These are phyloP conservation scores for Xerocomus tenax DNA, from an alignment of 1,284 basidiomycete genomes.

Conservation along the genomic window DNA sequence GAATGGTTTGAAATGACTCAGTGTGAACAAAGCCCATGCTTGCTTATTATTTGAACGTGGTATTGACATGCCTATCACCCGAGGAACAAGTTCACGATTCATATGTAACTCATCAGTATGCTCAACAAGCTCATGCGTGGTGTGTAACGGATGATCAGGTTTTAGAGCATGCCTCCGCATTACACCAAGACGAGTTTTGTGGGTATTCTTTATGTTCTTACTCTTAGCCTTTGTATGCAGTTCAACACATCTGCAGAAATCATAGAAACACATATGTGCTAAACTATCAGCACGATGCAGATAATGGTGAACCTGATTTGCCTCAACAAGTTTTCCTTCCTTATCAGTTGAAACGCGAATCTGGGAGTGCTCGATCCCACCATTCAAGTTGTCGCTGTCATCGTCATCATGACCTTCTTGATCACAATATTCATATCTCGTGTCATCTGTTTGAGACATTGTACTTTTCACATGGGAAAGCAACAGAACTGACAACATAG, in stretches of 20 bases:
- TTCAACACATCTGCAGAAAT: constrained; percentile 5
- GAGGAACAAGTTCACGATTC: constrained; percentile 12
- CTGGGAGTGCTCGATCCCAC: too few species aligned
- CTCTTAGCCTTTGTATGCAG: neutral
- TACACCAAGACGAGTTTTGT: constrained; percentile 8
- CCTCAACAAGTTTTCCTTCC: constrained; percentile 1
- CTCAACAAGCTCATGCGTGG: constrained; percentile 17
- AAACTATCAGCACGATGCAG: neutral
- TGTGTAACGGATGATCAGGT: neutral
- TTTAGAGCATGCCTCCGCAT: constrained; percentile 1
- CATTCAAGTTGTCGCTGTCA: too few species aligned
- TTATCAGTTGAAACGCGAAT: neutral
- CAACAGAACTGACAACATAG: constrained; percentile 2
- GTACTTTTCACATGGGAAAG: too few species aligned
- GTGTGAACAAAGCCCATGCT: constrained; percentile 16
- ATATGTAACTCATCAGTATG: constrained; percentile 8
- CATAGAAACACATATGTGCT: constrained; percentile 5
- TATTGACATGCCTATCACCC: constrained; percentile 22
- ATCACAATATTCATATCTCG: too few species aligned
- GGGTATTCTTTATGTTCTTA: neutral
- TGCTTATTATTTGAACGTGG: constrained; percentile 8
- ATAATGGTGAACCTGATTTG: neutral
- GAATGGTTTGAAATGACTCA: constrained; percentile 28
- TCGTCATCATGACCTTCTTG: too few species aligned
- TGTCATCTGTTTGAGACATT: too few species aligned